Conservation (phyloP, 805 yeast species). For the Saccharomyces jurei region DNA sequence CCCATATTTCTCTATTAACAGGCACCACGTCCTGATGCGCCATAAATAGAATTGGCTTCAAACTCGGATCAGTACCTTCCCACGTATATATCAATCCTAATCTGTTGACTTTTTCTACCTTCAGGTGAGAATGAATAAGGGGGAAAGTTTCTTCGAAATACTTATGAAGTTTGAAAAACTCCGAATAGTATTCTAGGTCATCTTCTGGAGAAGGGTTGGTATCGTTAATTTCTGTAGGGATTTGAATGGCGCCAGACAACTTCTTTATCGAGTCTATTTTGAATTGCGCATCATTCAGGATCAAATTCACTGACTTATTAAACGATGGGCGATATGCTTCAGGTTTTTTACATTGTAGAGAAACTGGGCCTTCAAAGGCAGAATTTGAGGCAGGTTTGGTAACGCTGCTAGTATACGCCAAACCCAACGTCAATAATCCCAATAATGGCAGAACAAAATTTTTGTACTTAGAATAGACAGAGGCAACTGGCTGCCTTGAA, state of each 20-base stretch:
- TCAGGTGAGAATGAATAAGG: conserved; percentile 37
- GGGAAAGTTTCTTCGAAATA: conserved; percentile 53
- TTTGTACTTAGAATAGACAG: not conserved
- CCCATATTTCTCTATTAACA: conserved; percentile 47
- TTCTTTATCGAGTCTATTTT: conserved; percentile 34
- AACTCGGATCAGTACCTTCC: conserved; percentile 41
- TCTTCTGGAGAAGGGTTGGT: conserved; percentile 37
- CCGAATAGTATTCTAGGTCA: conserved; percentile 38
- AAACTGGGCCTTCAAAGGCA: not conserved
- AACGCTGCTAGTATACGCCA: not conserved
- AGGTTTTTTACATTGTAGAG: not conserved
- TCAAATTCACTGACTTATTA: conserved; percentile 4
- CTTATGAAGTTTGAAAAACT: conserved; percentile 40
- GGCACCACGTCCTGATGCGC: conserved; percentile 85
- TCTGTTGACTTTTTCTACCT: conserved; percentile 49
- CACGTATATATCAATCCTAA: conserved; percentile 59
- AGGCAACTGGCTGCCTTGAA: not conserved
- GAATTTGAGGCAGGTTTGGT: not conserved
- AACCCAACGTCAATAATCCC: not conserved
- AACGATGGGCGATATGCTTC: conserved; percentile 1
- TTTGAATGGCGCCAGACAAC: conserved; percentile 46
- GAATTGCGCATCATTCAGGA: conserved; percentile 25
- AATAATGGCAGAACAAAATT: not conserved
- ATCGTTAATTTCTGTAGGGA: conserved; percentile 55
- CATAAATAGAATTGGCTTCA: conserved; percentile 60